phyloP scores from a whole-genome alignment of 805 yeast genomes.

The Vanderwaltozyma tropicalis region DNA sequence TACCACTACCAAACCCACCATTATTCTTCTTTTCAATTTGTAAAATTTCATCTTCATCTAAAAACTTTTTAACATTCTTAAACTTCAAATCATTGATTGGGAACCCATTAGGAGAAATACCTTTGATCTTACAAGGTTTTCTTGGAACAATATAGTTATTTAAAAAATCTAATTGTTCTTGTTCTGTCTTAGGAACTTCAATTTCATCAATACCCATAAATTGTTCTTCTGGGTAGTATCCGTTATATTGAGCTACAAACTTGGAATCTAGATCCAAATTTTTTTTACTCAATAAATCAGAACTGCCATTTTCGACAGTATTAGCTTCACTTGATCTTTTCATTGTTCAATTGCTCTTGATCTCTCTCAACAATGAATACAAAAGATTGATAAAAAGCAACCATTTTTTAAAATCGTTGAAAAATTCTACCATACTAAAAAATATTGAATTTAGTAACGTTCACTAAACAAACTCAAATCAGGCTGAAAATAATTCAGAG shows the following conservation, averaged over 20 bases:
- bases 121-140: constrained; percentile 42
- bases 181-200: constrained; percentile 12
- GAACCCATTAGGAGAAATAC: constrained; percentile 27
- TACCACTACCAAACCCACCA: constrained; percentile 65
- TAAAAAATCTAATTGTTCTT: constrained; percentile 28
- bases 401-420: too few species aligned
- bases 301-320: too few species aligned
- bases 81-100: constrained; percentile 28
- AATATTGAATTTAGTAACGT: too few species aligned
- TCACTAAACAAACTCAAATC: too few species aligned
- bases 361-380: too few species aligned
- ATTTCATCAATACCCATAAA: constrained; percentile 11
- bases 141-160: constrained; percentile 32
- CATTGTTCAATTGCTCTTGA: too few species aligned
- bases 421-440: too few species aligned
- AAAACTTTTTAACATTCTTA: constrained; percentile 29
- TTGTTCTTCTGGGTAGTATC: constrained; percentile 9
- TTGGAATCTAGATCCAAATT: constrained; percentile 6
- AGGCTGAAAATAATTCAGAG: too few species aligned
- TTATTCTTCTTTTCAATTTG: constrained; percentile 49
- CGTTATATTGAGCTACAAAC: constrained; percentile 8
- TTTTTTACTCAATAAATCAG: constrained; percentile 1
- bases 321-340: too few species aligned
- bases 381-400: background rate
- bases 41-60: constrained; percentile 31